phyloP scores from a whole-genome alignment of 163 green algal species.

The Chloromonas sp. region DNA sequence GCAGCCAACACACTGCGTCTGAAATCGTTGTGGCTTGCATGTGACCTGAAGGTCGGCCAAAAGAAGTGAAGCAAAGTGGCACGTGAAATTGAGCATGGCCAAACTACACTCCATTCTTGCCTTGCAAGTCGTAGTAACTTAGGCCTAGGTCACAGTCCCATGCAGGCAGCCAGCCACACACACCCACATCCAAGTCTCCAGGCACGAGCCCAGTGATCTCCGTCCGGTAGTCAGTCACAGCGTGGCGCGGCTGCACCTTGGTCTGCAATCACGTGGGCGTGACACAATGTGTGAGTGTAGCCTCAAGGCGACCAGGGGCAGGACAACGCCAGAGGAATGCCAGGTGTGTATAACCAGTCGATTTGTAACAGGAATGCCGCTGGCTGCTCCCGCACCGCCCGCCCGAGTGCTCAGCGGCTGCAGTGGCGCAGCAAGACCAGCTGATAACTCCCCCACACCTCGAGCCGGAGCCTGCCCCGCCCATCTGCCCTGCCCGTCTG shows the following conservation, averaged over 20 bases:
- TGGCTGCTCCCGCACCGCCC: not conserved
- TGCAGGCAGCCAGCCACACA: no score
- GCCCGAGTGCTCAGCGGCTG: no score
- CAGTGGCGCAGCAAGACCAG: no score
- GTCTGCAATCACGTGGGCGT: conserved; percentile 1
- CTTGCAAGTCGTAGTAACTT: no score
- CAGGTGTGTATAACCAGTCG: not conserved
- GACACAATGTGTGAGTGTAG: not conserved
- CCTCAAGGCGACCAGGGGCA: not conserved
- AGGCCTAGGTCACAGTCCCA: no score
- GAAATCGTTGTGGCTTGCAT: no score
- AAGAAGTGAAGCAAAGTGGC: no score
- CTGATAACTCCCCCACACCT: not conserved
- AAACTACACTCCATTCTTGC: no score
- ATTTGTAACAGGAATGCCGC: not conserved
- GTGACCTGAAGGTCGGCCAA: no score
- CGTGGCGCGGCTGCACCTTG: conserved; percentile 47
- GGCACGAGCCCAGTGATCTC: conserved; percentile 42
- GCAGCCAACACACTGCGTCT: no score
- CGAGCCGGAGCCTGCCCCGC: not conserved
- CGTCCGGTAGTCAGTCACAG: conserved; percentile 49
- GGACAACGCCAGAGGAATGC: not conserved
- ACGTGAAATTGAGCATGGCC: no score
- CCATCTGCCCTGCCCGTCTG: not conserved
- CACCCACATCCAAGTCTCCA: not conserved